Percentiles rank a stretch among this genome's conserved stretches.
These are phyloP conservation scores for Isatis lusitanica DNA, from an alignment of 441 rosid genomes.

Conservation along the genomic window DNA sequence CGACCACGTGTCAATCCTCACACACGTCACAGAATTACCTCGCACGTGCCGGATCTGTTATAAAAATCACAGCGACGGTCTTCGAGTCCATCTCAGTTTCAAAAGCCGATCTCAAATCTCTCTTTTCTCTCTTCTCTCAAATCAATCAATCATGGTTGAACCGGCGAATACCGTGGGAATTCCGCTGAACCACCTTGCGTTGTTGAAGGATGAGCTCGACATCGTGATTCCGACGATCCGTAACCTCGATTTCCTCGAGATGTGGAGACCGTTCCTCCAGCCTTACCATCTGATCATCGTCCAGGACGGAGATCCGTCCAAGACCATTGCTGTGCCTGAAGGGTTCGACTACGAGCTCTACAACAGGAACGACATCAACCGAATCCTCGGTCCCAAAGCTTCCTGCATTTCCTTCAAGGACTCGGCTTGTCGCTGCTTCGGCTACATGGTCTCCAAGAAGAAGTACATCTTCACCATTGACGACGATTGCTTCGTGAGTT, in stretches of 20 bases:
- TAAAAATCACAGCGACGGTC: conserved; percentile 14
- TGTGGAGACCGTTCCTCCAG: conserved; percentile 95
- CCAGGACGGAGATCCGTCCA: conserved; percentile 93
- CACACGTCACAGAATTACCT: conserved; percentile 1
- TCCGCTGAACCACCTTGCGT: conserved; percentile 41
- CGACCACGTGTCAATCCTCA: conserved; percentile 31
- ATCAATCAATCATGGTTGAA: conserved; percentile 37
- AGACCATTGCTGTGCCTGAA: conserved; percentile 72
- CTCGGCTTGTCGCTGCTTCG: conserved; percentile 96
- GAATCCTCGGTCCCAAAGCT: conserved; percentile 89
- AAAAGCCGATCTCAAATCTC: conserved; percentile 24
- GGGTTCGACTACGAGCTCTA: conserved; percentile 92
- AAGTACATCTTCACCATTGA: conserved; percentile 94
- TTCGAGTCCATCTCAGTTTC: conserved; percentile 10
- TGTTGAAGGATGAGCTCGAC: conserved; percentile 81
- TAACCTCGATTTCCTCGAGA: conserved; percentile 92
- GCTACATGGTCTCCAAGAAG: conserved; percentile 97
- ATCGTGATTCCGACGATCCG: conserved; percentile 91
- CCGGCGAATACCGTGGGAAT: conserved; percentile 39
- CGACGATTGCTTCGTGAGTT: conserved; percentile 94
- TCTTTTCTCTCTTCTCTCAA: neutral
- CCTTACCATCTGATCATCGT: conserved; percentile 87
- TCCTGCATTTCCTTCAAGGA: conserved; percentile 98
- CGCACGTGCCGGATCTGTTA: conserved; percentile 25
- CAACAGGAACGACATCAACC: conserved; percentile 85